These are phyloP conservation scores for Podospora fimiseda DNA, from an alignment of 495 filamentous ascomycete genomes.

Conservation along the genomic window DNA sequence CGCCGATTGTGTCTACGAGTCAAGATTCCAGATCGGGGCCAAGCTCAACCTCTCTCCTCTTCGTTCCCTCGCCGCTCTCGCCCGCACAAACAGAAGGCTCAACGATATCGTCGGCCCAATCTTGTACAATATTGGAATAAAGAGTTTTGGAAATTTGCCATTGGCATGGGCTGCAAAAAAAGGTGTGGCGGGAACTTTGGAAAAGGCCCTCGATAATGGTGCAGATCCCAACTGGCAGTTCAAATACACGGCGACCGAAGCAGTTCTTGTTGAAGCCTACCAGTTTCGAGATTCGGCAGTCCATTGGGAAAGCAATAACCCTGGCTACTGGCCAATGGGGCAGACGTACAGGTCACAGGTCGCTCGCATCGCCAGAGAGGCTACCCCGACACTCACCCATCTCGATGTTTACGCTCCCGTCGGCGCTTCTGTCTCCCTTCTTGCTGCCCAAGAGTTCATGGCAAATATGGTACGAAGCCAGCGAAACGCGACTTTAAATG, in stretches of 20 bases:
- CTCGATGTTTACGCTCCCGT: constrained; percentile 1
- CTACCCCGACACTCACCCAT: constrained; percentile 1
- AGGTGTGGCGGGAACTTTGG: not conserved
- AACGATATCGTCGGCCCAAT: not conserved
- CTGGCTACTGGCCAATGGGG: not conserved
- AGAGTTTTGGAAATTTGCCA: not conserved
- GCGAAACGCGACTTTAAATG: too few relatives aligned
- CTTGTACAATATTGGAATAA: not conserved
- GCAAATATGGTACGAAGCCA: too few relatives aligned
- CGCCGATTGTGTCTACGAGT: not conserved
- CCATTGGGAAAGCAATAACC: not conserved
- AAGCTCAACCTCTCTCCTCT: not conserved
- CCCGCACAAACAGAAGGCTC: not conserved
- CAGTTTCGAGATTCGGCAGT: not conserved
- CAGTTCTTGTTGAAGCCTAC: not conserved
- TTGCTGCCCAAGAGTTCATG: too few relatives aligned
- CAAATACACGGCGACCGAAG: not conserved
- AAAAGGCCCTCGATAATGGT: not conserved
- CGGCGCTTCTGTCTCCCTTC: too few relatives aligned
- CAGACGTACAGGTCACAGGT: not conserved
- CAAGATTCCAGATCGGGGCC: not conserved
- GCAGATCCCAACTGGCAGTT: not conserved
- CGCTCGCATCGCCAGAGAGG: not conserved
- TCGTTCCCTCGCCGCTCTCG: not conserved
- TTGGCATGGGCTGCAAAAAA: constrained; percentile 2